These are phyloP conservation scores for Botrytis squamosa DNA, from an alignment of 2,329 filamentous ascomycete genomes.

Conservation along the genomic window DNA sequence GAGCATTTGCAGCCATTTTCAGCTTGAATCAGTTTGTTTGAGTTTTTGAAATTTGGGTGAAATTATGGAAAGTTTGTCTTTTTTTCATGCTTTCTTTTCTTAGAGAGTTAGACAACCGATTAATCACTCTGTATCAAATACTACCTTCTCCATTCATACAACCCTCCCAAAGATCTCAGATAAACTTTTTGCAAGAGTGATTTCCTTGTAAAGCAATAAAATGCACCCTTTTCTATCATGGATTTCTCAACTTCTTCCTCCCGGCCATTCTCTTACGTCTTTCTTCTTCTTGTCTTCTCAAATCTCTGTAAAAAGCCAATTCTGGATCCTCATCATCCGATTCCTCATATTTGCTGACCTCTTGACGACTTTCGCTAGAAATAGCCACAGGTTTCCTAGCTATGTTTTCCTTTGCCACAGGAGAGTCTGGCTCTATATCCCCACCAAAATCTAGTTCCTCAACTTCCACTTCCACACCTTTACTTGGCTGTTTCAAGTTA, in stretches of 20 bases:
- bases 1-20: not conserved
- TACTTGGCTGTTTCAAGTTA: not conserved
- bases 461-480: not conserved
- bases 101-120: no score
- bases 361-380: not conserved
- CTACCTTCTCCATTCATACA: no score
- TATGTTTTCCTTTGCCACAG: not conserved
- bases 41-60: no score
- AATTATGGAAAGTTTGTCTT: no score
- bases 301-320: conserved; percentile 12
- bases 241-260: not conserved
- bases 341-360: not conserved
- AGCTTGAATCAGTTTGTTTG: no score
- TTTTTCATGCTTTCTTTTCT: no score
- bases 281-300: conserved; percentile 12
- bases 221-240: not conserved
- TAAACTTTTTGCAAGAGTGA: no score
- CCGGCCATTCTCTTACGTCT: not conserved
- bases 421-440: not conserved
- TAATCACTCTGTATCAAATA: no score
- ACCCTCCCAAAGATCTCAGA: no score
- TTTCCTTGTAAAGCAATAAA: not conserved
- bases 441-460: not conserved
- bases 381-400: not conserved
- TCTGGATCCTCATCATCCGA: conserved; percentile 16